Percentiles rank a stretch among this genome's conserved stretches.
Conservation (phyloP, 2,329 filamentous ascomycete species). For the Rutstroemia sp. region DNA sequence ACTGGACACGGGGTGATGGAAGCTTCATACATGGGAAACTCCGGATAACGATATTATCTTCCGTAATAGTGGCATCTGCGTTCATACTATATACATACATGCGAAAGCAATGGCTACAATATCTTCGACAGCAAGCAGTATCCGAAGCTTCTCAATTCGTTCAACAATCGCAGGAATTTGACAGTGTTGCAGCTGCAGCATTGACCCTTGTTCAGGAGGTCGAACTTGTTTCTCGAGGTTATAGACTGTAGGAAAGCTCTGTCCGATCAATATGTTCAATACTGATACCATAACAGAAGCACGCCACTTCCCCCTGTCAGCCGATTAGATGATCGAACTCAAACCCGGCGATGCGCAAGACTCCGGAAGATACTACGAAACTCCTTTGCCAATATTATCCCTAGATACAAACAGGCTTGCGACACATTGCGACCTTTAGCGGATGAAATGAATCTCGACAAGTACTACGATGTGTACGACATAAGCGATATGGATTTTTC, state of each 20-base stretch:
- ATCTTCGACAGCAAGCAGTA: conserved; percentile 67
- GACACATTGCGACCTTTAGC: conserved; percentile 63
- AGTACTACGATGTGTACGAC: conserved; percentile 87
- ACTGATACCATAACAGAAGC: conserved; percentile 49
- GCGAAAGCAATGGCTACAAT: conserved; percentile 73
- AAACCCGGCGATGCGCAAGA: conserved; percentile 70
- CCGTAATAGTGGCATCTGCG: conserved; percentile 44
- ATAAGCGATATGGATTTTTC: conserved; percentile 66
- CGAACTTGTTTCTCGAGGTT: conserved; percentile 88
- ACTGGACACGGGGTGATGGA: conserved; percentile 56
- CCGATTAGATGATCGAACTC: conserved; percentile 75
- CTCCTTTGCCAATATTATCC: conserved; percentile 62
- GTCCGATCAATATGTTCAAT: not conserved
- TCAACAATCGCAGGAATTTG: conserved; percentile 69
- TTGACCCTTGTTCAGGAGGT: conserved; percentile 86
- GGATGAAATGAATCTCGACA: conserved; percentile 75
- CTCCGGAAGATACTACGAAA: conserved; percentile 69
- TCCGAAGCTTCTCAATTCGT: conserved; percentile 63
- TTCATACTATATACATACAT: conserved; percentile 62
- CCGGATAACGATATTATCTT: conserved; percentile 39
- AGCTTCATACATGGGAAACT: conserved; percentile 48
- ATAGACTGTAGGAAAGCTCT: conserved; percentile 59
- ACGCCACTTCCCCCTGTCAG: conserved; percentile 87
- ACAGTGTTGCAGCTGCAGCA: conserved; percentile 67
- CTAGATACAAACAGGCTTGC: conserved; percentile 64